These are phyloP conservation scores for Apiospora marii DNA, from an alignment of 2,329 filamentous ascomycete species.

Conservation along the genomic window DNA sequence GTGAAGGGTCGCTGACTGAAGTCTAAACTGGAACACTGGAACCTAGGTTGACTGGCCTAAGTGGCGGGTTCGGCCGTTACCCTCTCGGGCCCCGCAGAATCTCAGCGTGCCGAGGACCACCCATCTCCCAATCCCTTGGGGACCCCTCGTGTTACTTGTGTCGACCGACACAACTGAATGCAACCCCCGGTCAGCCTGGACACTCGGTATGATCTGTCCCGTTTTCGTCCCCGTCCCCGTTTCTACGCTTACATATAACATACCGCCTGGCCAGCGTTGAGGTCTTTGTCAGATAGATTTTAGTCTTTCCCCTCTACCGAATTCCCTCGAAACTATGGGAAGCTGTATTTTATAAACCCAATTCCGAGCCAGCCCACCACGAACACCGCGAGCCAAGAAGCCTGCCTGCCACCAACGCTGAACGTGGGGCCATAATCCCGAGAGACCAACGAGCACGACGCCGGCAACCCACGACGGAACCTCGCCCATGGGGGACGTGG, in stretches of 20 bases:
- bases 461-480: not conserved
- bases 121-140: not conserved
- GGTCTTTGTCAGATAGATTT: not conserved
- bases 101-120: conserved; percentile 13
- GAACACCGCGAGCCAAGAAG: not conserved
- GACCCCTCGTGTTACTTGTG: conserved; percentile 1
- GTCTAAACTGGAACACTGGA: not conserved
- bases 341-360: not conserved
- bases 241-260: not conserved
- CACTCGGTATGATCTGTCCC: conserved; percentile 10
- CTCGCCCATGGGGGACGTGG: conserved; percentile 12
- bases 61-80: conserved; percentile 7
- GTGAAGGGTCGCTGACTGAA: not conserved
- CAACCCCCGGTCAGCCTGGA: conserved; percentile 8
- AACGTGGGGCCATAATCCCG: conserved; percentile 4
- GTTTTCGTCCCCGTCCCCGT: conserved; percentile 7
- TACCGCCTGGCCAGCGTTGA: not conserved
- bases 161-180: not conserved
- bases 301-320: not conserved
- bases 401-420: conserved; percentile 9
- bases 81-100: conserved; percentile 5
- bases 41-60: not conserved
- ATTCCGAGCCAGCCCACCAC: not conserved
- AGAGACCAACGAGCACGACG: not conserved
- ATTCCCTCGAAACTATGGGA: not conserved